A percentile compares a stretch with the other conserved stretches of the same genome.
These are phyloP conservation scores for Castanea crenata DNA, from an alignment of 306 rosid species.

Conservation along the genomic window DNA sequence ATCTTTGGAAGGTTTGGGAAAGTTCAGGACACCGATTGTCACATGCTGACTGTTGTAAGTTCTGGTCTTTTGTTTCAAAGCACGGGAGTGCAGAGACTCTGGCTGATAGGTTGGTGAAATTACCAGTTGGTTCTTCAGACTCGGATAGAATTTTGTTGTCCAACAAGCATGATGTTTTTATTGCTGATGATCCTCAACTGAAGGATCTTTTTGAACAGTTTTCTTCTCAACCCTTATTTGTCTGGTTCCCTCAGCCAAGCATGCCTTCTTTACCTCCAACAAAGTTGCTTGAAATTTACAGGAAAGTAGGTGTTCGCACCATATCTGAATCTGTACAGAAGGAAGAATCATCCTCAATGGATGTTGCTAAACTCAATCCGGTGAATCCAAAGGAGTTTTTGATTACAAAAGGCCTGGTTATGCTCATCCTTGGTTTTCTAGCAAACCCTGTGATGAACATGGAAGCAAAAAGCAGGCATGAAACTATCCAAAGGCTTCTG, in stretches of 20 bases:
- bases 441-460: constrained; percentile 10
- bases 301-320: constrained; percentile 46
- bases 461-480: too few species aligned
- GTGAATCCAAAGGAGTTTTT: constrained; percentile 24
- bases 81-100: constrained; percentile 40
- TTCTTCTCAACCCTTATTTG: constrained; percentile 43
- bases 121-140: constrained; percentile 40
- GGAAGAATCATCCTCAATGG: constrained; percentile 27
- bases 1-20: constrained; percentile 73
- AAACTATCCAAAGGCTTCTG: too few species aligned
- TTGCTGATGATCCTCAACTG: constrained; percentile 65
- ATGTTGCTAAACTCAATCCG: background rate
- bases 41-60: constrained; percentile 48
- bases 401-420: constrained; percentile 42
- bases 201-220: constrained; percentile 50
- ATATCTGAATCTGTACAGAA: constrained; percentile 52
- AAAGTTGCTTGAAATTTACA: constrained; percentile 43
- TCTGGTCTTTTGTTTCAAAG: constrained; percentile 50
- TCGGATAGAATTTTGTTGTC: constrained; percentile 35
- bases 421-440: constrained; percentile 64
- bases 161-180: constrained; percentile 46
- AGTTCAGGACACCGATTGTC: constrained; percentile 33
- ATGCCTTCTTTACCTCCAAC: too few species aligned
- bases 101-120: constrained; percentile 37
- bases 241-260: constrained; percentile 50